phyloP scores from a whole-genome alignment of 1,139 yeast genomes.

The Scheffersomyces titani region DNA sequence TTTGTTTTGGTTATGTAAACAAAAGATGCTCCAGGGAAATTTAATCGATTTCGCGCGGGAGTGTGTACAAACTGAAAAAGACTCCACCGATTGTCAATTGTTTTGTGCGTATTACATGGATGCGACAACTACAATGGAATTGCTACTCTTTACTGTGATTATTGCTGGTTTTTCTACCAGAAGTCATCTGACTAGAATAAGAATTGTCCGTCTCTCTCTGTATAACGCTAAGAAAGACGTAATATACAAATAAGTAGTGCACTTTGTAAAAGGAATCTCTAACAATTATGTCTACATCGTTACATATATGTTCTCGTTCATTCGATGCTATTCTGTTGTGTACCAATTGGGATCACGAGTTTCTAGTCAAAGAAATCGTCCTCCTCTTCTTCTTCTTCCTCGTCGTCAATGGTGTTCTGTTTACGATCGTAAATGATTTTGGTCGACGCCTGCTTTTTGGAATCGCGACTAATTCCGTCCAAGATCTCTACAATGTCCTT shows the following conservation, averaged over 20 bases:
- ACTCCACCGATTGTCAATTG: no score
- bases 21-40: neutral
- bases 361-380: slow-evolving; percentile 16
- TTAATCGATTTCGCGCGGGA: neutral
- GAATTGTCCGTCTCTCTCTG: no score
- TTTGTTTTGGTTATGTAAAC: neutral
- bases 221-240: no score
- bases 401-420: slow-evolving; percentile 8
- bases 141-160: neutral
- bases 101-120: no score
- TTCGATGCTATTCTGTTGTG: neutral
- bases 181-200: neutral
- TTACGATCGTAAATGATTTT: slow-evolving; percentile 47
- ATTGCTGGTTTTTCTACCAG: no score
- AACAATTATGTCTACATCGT: neutral
- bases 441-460: slow-evolving; percentile 57
- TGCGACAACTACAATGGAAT: no score
- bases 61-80: neutral
- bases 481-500: slow-evolving; percentile 78
- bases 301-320: neutral
- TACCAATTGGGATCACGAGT: neutral
- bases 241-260: no score
- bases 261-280: no score
- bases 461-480: slow-evolving; percentile 82
- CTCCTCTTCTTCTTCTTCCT: slow-evolving; percentile 13